Evolutionary conservation across 1,284 basidiomycete species (phyloP), one percentile per base, ranked within the genome.

Genomic region (Microbotryum lychnidis-dioicae): DNA sequence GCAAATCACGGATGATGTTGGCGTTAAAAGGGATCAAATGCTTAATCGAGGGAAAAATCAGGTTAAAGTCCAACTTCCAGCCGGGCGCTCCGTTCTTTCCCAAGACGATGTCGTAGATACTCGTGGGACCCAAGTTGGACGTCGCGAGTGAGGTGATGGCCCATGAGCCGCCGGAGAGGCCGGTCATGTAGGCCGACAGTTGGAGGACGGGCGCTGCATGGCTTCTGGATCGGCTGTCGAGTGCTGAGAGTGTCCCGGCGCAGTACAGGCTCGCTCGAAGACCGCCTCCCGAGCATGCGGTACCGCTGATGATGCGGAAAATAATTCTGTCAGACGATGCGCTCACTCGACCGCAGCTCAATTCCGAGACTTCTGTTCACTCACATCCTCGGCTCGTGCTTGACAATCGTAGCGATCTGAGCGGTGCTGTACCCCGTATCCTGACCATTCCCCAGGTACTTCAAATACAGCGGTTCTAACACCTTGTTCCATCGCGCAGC

Each of bases 211-310:
- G 84, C 4, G 84, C 86, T 12, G 23, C 23, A 23, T 23, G 23
- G 23, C 23, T 23, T 23, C 23, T 23, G 23, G 23, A 83, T 77
- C 85, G 76, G 3, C 77, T 79, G 73, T 87, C 86, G 27, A 87
- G 74, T 0, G 77, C 84, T 25, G 77, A 80, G 7, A 87, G 70
- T 45, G 80, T 79, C 9, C 78, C 83, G 1, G 84, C 83, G 4
- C 80, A 83, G 63, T 80, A 85, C 62, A 81, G 79, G 0, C 84
- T 81, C 0, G 84, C 79, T 33, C 85, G 77, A 25, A 82, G 77
- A 0, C 84, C 84, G 16, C 69, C 69, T 2, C 69, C 69, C 3
- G 59, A 62, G n/a, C 60, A 46, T 1, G 69, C 69, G 21, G 64
- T 60, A 2, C 53, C 60, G 27, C 27, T 27, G 27, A 27, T 27